Base-by-base conservation (phyloP, 139 green algal species). In the Chlamydomonas eustigma region DNA sequence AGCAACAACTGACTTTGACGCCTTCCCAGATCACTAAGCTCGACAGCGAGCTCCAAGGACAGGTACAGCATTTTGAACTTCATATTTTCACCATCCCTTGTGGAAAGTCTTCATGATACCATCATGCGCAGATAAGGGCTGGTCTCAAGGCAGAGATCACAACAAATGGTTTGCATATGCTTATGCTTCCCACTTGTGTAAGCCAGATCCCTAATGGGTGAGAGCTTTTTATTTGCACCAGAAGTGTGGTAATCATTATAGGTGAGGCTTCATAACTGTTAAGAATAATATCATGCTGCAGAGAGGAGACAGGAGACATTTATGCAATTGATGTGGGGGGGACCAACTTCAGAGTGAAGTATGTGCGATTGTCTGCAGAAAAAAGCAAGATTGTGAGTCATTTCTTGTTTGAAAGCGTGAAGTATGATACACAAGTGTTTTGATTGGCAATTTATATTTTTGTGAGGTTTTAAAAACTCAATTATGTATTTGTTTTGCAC, bases 291-390 rank as follows among this genome's bases (percentile, higher is more conserved):
- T n/a, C n/a, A n/a, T n/a, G n/a, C n/a, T 87, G 88, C 6, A 58
- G 44, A 18, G 37, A 85, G 24, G 92, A 97, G 76, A 78, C 5
- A 1, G 92, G 92, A 6, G 77, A 89, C 12, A 93, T 81, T 75
- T 97, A 86, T 75, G 92, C 89, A 4, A 78, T 97, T 8, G 93
- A 97, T 75, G 77, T 97, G 38, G 93, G 93, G 0, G 93, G 93
- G 72, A 97, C 92, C 37, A 97, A 97, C 80, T 92, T 97, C 50
- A 77, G 92, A 2, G 83, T 94, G 22, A 76, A 93, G 30, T 83
- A 91, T 66, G 80, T 90, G 0, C 70, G 72, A 12, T 71, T 92
- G 22, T 75, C 71, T 22, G 69, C 65, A 28, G 70, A 79, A 52
- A 80, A 35, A 0, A 71, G 64, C 18, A 71, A 78, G 2, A 77